Base-by-base conservation (phyloP, 2,329 filamentous ascomycete species). In the Chaetomium sp. region DNA sequence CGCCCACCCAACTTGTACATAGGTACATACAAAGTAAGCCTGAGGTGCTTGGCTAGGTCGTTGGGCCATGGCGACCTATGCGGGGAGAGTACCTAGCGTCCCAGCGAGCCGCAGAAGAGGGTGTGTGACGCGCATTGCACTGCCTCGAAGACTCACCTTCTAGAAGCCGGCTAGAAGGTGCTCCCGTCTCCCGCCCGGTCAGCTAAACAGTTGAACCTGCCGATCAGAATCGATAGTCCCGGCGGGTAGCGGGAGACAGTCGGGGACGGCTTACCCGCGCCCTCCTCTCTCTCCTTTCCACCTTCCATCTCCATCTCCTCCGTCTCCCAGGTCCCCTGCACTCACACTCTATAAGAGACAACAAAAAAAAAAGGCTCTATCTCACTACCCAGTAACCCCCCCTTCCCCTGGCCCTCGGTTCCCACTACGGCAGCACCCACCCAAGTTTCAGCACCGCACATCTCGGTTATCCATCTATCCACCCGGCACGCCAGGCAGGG, bases 131-230 rank as follows among this genome's bases (percentile, higher is more conserved):
- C 29, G 45, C 61, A 59, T 54, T 54, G 45, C 33, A 49, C 49
- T 27, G 55, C 61, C 47, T 47, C 50, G 23, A 50, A 63, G 54
- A 55, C 7, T 57, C 56, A 53, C 55, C 67, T 67, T 67, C 65
- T 60, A 64, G 61, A 62, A 55, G 62, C 7, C 49, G 62, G 65
- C 67, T 64, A 67, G 67, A 66, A 66, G 56, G 42, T 21, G 45
- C 38, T 8, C 23, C 49, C 23, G 47, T 27, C 38, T 8, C 23
- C 49, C 23, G 47, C n/a, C 49, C 23, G 16, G 9, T 19, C 25
- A 23, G 12, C 8, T 42, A 3, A 16, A 56, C 42, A 49, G 42
- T 45, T 59, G 38, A 55, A 56, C 57, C 60, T 42, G 55, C 23
- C 33, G 35, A 64, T 60, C 57, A 47, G 9, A 50, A 27, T 60